Percentiles rank a stretch among this genome's conserved stretches.
These are phyloP conservation scores for Boechera stricta DNA, from an alignment of 345 rosid species.

Conservation along the genomic window DNA sequence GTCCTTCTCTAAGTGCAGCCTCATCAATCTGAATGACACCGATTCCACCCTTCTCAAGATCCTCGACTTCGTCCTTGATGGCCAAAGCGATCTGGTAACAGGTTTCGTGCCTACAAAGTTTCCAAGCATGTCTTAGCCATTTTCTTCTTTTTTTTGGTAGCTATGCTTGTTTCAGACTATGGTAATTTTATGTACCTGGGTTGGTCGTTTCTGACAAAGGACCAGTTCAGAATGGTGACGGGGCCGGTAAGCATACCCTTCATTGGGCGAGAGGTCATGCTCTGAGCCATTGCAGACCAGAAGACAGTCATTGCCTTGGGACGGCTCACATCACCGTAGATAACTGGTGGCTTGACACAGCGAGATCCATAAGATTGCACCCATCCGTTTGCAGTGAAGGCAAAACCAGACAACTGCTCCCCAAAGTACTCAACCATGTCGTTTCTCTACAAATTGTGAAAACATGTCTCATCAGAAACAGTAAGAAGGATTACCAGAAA, in stretches of 20 bases:
- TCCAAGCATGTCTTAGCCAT: neutral
- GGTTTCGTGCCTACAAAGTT: conserved; percentile 73
- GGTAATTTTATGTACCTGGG: conserved; percentile 65
- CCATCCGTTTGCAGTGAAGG: conserved; percentile 96
- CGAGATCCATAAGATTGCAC: conserved; percentile 98
- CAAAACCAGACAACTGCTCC: conserved; percentile 95
- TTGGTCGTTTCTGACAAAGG: conserved; percentile 97
- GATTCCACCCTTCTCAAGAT: conserved; percentile 92
- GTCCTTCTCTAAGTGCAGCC: conserved; percentile 98
- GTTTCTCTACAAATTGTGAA: conserved; percentile 67
- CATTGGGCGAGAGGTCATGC: conserved; percentile 98
- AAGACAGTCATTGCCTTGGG: conserved; percentile 97
- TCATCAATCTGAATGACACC: conserved; percentile 94
- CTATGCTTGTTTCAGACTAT: neutral
- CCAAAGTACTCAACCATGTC: conserved; percentile 99
- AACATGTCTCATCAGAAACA: conserved; percentile 25
- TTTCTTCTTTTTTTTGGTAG: neutral
- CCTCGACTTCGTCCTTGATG: conserved; percentile 99
- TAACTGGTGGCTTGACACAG: conserved; percentile 97
- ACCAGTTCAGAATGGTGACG: conserved; percentile 98
- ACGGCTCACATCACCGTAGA: conserved; percentile 99
- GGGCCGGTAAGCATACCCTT: conserved; percentile 99
- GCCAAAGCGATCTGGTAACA: conserved; percentile 99
- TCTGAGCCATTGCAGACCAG: conserved; percentile 94
- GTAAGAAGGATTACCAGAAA: neutral